Evolutionary conservation across 257 asterid genomes (phyloP), one percentile per base, ranked within the genome.

Genomic region (Coffea canephora): DNA sequence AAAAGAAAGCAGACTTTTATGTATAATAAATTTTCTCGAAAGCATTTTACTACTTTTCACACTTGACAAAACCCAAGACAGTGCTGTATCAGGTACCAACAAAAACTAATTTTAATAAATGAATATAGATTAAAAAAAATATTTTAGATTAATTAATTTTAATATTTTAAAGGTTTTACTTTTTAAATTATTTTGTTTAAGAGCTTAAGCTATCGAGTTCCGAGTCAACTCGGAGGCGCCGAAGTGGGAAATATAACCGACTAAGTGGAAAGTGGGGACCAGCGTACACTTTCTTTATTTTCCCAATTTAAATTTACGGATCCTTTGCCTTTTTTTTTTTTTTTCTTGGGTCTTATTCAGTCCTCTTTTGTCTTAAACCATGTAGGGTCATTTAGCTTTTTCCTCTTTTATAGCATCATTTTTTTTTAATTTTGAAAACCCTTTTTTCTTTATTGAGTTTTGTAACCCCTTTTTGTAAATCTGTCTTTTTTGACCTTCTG

Each of bases 221-320:
- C 77, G 77, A 72, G 82, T 78, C 77, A 57, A 70, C 77, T 57
- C 71, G 71, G 82, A 70, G 59, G 49, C 73, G 67, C 55, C 10
- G 67, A 66, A 50, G 34, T 36, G 68, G 34, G 49, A 54, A 36
- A 39, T 2, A 3, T 39, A 39, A 39, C 43, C 43, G 43, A 39
- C 43, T 18, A 19, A 8, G 70, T 27, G 69, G 18, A 36, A 59
- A 8, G 48, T 54, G 23, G 69, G 66, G 81, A 21, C 81, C 55
- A 52, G n/a, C 10, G 23, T 0, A 61, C 43, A 49, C 62, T 55
- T 57, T 62, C 59, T 39, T 25, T n/a, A 76, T 54, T 67, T 62
- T 6, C 14, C 68, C 8, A 55, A 78, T 70, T 71, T 9, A 34
- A 78, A 54, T 68, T 43, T 41, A 52, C 68, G 81, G 76, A 57